These are phyloP conservation scores for Cyclotella cryptica DNA, from an alignment of 108 stramenopile genomes.

Conservation along the genomic window DNA sequence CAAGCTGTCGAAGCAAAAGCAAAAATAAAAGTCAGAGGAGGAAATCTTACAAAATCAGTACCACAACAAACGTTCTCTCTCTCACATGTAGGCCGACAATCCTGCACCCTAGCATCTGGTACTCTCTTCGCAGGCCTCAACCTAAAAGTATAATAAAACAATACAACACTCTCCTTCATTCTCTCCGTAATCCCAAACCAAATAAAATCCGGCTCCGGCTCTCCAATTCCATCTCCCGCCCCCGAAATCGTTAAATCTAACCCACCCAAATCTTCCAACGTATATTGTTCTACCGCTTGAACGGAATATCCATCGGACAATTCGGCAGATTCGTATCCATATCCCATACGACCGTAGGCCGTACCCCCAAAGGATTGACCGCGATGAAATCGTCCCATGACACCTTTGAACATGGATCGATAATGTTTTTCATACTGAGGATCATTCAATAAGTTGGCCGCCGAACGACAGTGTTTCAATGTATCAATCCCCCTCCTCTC, in stretches of 20 bases:
- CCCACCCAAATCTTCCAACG: slow-evolving; percentile 49
- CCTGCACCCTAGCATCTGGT: slow-evolving; percentile 32
- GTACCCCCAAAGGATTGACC: slow-evolving; percentile 35
- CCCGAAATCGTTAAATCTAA: slow-evolving; percentile 42
- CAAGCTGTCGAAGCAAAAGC: not conserved
- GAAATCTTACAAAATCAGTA: not conserved
- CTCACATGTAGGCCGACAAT: slow-evolving; percentile 40
- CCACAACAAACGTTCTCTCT: no score
- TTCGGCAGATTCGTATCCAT: slow-evolving; percentile 42
- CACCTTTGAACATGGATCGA: slow-evolving; percentile 50
- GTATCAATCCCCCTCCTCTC: slow-evolving; percentile 37
- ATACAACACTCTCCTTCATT: slow-evolving; percentile 36
- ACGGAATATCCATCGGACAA: slow-evolving; percentile 46
- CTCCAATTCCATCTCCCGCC: slow-evolving; percentile 36
- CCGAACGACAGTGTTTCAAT: slow-evolving; percentile 45
- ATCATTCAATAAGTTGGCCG: slow-evolving; percentile 30
- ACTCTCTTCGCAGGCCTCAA: slow-evolving; percentile 27
- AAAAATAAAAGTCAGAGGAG: not conserved
- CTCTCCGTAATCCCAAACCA: slow-evolving; percentile 58
- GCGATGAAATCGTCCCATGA: slow-evolving; percentile 53
- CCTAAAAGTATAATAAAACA: slow-evolving; percentile 42
- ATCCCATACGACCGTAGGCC: slow-evolving; percentile 49
- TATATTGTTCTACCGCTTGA: slow-evolving; percentile 47
- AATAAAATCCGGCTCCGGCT: slow-evolving; percentile 47
- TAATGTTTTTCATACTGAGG: slow-evolving; percentile 53